Base-by-base conservation (phyloP, 139 green algal species). In the Auxenochlorella pyrenoidosa region DNA sequence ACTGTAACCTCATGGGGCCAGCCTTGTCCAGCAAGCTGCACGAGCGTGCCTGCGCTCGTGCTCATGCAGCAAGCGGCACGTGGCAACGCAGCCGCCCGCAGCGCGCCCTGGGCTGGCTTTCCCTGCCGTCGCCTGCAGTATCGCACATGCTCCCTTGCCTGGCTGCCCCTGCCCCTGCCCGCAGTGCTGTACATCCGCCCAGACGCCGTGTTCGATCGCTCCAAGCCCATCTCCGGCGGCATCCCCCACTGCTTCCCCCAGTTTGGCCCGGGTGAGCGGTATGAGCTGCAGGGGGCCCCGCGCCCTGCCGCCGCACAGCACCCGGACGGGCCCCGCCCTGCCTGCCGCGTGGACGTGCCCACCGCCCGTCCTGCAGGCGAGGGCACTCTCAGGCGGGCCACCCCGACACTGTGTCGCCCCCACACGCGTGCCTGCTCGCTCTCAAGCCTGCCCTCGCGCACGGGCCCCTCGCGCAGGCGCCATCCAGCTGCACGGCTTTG, bases 401-500 rank as follows among this genome's bases (percentile, higher is more conserved):
- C n/a, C n/a, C n/a, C n/a, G n/a, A n/a, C n/a, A n/a, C n/a, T n/a
- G n/a, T n/a, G n/a, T n/a, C n/a, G n/a, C n/a, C n/a, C 8, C 59
- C 59, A 24, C 44, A 21, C 16, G 12, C 21, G 28, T 28, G 80
- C 43, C 15, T 32, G 5, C 28, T 24, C 24, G 63, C 63, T 22
- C 63, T 34, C 36, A 24, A 18, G 4, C 28, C 63, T 71, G 5
- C 2, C 28, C 24, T 71, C 28, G 3, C 13, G 19, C 3, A 38
- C 38, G 38, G 81, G 95, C 98, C 92, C 98, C 99, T 89, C 96
- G 97, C n/a, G 96, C 97, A 2, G 97, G 97, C 47, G 85, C 88
- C 21, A 97, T 99, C 90, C 95, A 98, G 89, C 96, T 98, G 92
- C 97, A 99, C 91, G 97, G 97, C 40, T 99, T 99, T 93, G 97